Percentiles rank a stretch among this genome's conserved stretches.
These are phyloP conservation scores for Ilex aquifolium DNA, from an alignment of 257 asterid species.

Conservation along the genomic window DNA sequence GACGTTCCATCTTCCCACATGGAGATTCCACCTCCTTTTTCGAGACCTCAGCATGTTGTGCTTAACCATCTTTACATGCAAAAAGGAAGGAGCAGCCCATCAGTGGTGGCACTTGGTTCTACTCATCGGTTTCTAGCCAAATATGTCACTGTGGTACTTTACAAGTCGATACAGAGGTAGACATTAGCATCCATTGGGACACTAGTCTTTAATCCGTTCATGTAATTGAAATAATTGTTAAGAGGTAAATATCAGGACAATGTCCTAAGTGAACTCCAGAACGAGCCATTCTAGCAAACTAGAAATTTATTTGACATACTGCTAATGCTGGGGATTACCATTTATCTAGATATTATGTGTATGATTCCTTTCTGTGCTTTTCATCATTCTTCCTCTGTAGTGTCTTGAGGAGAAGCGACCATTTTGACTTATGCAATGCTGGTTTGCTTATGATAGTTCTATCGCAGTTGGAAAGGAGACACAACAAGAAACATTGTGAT, in stretches of 20 bases:
- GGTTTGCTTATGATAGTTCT: too few species aligned
- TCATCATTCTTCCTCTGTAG: too few species aligned
- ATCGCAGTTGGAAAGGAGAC: too few species aligned
- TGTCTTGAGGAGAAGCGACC: too few species aligned
- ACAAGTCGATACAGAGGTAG: constrained; percentile 97
- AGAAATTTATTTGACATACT: background rate
- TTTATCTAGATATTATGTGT: too few species aligned
- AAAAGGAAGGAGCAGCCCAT: constrained; percentile 69
- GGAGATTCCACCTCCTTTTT: constrained; percentile 82
- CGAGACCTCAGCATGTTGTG: constrained; percentile 92
- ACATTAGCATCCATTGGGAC: constrained; percentile 1
- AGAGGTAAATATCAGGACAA: constrained; percentile 4
- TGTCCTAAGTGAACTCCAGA: background rate
- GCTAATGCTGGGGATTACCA: background rate
- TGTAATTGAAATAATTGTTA: constrained; percentile 22
- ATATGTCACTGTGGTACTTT: constrained; percentile 90
- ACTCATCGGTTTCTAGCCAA: constrained; percentile 82
- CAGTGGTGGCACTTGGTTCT: constrained; percentile 92
- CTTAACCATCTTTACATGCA: constrained; percentile 98
- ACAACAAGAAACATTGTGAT: too few species aligned
- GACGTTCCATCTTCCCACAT: constrained; percentile 70
- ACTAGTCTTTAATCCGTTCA: constrained; percentile 10
- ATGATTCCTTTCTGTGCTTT: too few species aligned
- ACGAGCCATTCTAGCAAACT: background rate
- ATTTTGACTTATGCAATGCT: too few species aligned